phyloP scores from a whole-genome alignment of 2,329 filamentous ascomycete genomes.

The Aureobasidium subglaciale region DNA sequence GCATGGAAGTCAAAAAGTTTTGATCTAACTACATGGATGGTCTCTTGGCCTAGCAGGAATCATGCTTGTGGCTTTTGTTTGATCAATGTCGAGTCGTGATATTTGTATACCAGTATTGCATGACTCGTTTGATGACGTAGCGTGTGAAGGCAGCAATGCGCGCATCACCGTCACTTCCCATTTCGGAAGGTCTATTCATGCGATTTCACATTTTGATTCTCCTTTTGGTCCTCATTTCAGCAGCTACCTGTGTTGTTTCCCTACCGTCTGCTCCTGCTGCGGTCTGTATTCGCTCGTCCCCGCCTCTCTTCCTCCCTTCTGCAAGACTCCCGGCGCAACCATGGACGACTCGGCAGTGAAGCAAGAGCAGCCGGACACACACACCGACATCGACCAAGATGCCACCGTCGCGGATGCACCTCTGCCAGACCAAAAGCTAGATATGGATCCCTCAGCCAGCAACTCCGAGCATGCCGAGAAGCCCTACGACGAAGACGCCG shows the following conservation, averaged over 20 bases:
- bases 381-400: neutral
- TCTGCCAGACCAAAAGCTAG: neutral
- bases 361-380: neutral
- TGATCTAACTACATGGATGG: too few relatives aligned
- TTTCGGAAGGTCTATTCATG: neutral
- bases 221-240: too few relatives aligned
- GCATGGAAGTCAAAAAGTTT: neutral
- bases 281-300: neutral
- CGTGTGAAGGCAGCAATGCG: neutral
- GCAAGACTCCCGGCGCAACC: slow-evolving; percentile 9
- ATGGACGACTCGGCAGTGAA: slow-evolving; percentile 6
- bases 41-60: too few relatives aligned
- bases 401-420: neutral
- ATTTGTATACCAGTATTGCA: slow-evolving; percentile 3
- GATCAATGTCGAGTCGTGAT: neutral
- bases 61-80: too few relatives aligned
- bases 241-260: too few relatives aligned
- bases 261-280: too few relatives aligned
- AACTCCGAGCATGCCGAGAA: neutral
- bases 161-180: slow-evolving; percentile 6
- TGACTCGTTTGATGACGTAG: slow-evolving; percentile 10
- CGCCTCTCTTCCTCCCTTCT: neutral
- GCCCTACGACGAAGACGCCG: slow-evolving; percentile 26
- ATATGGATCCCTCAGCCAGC: neutral
- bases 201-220: neutral